Conservation (phyloP, 352 stramenopile species). For the Pythium brachiatum region DNA sequence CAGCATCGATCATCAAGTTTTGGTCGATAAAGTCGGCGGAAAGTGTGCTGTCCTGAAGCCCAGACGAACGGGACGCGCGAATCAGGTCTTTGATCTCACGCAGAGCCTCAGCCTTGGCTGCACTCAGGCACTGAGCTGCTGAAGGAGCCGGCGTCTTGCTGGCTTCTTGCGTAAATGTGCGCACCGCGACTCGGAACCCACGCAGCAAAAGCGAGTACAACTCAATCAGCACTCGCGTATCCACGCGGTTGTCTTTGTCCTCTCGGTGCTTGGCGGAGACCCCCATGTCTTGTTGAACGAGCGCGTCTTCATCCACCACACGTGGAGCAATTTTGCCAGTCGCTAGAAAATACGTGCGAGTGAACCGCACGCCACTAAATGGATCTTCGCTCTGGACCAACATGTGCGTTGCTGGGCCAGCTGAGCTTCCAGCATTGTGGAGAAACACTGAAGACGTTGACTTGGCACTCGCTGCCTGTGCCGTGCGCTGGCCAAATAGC, state of each 20-base stretch:
- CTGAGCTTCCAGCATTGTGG: constrained; percentile 25
- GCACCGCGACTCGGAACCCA: constrained; percentile 31
- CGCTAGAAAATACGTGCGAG: constrained; percentile 66
- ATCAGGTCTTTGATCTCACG: constrained; percentile 15
- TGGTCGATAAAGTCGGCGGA: constrained; percentile 36
- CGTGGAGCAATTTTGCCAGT: constrained; percentile 47
- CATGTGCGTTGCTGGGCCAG: constrained; percentile 52
- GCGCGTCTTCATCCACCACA: constrained; percentile 61
- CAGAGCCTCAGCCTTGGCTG: constrained; percentile 9
- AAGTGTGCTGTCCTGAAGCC: constrained; percentile 20
- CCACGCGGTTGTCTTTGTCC: constrained; percentile 3
- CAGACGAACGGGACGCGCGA: constrained; percentile 9
- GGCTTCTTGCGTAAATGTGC: constrained; percentile 20
- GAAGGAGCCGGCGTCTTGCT: not conserved
- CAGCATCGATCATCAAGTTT: constrained; percentile 32
- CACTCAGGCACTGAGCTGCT: constrained; percentile 1
- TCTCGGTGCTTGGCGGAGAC: constrained; percentile 19
- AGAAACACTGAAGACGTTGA: constrained; percentile 41
- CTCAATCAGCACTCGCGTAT: constrained; percentile 37
- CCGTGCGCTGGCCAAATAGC: constrained; percentile 58
- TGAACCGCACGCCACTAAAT: constrained; percentile 61
- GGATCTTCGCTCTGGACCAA: constrained; percentile 67
- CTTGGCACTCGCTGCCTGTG: constrained; percentile 17
- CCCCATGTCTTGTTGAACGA: constrained; percentile 30
- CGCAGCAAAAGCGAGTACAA: constrained; percentile 40